Percentiles rank a stretch among this genome's conserved stretches.
Conservation (phyloP, 768 basidiomycete genomes). For the Leccinum disarticulatum region DNA sequence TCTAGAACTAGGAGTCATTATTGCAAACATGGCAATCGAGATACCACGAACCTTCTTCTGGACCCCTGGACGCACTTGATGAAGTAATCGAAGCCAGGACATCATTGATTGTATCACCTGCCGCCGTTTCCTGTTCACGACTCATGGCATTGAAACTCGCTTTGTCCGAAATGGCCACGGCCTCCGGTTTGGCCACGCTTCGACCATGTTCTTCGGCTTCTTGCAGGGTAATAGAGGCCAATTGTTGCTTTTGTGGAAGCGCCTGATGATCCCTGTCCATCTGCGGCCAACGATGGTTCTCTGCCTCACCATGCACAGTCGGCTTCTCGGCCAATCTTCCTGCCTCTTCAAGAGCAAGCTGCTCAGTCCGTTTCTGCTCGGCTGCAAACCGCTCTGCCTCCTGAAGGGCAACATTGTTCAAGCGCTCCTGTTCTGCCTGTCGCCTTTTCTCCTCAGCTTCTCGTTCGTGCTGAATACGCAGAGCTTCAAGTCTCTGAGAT, state of each 20-base stretch:
- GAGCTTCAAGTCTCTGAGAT: conserved; percentile 42
- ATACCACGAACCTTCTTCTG: conserved; percentile 27
- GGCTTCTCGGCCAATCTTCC: conserved; percentile 16
- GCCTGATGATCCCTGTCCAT: conserved; percentile 8
- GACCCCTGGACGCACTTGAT: conserved; percentile 1
- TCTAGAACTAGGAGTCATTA: conserved; percentile 39
- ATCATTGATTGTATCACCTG: not conserved
- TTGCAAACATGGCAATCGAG: not conserved
- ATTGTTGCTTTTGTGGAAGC: conserved; percentile 2
- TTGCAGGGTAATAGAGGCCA: not conserved
- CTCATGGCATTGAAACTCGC: not conserved
- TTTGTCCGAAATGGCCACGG: not conserved
- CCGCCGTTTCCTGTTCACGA: conserved; percentile 3
- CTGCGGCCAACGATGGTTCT: conserved; percentile 22
- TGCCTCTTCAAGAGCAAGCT: conserved; percentile 13
- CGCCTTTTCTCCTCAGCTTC: conserved; percentile 26
- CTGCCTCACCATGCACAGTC: conserved; percentile 23
- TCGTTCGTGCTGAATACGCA: conserved; percentile 31
- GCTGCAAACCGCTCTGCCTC: conserved; percentile 33
- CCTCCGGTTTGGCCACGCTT: conserved; percentile 3
- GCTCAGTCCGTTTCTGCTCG: conserved; percentile 30
- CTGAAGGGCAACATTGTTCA: conserved; percentile 38
- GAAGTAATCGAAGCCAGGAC: not conserved
- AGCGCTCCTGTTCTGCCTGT: conserved; percentile 17
- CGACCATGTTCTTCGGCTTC: conserved; percentile 4